Conservation (phyloP, 257 asterid species). For the Petunia axillaris region DNA sequence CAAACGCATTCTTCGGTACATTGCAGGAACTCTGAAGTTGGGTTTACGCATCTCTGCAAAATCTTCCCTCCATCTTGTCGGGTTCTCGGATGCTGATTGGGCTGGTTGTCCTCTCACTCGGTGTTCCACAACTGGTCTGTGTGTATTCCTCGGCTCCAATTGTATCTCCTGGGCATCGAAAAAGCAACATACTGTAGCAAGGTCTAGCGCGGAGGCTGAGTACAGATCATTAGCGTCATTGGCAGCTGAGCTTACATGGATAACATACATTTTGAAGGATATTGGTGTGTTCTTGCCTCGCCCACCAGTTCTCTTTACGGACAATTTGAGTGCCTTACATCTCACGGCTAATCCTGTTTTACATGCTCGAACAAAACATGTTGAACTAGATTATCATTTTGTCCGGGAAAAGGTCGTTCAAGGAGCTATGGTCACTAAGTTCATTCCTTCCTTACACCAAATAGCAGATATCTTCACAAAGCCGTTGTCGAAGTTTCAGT, state of each 20-base stretch:
- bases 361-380: background rate
- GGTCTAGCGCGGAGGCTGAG: background rate
- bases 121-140: background rate
- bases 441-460: background rate
- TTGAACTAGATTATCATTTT: background rate
- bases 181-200: background rate
- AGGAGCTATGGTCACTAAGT: background rate
- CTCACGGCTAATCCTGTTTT: background rate
- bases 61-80: background rate
- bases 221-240: background rate
- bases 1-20: background rate
- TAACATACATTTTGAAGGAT: background rate
- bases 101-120: background rate
- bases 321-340: background rate
- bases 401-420: background rate
- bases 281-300: background rate
- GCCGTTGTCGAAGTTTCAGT: background rate
- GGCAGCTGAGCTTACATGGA: background rate
- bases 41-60: background rate
- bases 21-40: background rate
- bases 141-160: background rate
- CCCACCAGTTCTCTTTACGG: background rate
- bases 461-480: background rate
- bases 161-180: background rate
- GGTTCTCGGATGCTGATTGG: slow-evolving; percentile 2